Conservation (phyloP, 306 rosid species). For the Hylodesmum podocarpum region DNA sequence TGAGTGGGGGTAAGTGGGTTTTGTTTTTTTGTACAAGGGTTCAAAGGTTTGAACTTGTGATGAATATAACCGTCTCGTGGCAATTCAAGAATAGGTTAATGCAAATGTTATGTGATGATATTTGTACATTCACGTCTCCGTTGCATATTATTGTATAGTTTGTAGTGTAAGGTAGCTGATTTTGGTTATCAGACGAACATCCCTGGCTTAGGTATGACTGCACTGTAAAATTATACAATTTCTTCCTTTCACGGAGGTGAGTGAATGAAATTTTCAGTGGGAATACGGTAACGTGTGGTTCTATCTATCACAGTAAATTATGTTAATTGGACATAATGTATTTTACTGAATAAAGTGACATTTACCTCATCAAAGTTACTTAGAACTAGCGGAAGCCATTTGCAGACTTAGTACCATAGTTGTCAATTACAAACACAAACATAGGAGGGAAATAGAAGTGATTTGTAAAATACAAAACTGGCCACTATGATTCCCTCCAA, state of each 20-base stretch:
- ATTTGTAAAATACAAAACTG: no score
- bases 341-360: no score
- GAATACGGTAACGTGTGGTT: background rate
- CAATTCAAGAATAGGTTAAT: slow-evolving; percentile 27
- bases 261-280: background rate
- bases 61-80: slow-evolving; percentile 24
- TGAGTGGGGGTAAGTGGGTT: slow-evolving; percentile 16
- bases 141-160: slow-evolving; percentile 29
- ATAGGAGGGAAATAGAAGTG: no score
- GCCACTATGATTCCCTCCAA: background rate
- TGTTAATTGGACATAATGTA: background rate
- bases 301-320: background rate
- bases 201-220: slow-evolving; percentile 14
- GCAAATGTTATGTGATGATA: slow-evolving; percentile 25
- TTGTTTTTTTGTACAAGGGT: background rate
- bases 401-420: no score
- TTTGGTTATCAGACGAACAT: slow-evolving; percentile 14
- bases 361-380: no score
- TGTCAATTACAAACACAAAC: no score
- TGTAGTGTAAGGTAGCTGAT: slow-evolving; percentile 21
- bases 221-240: slow-evolving; percentile 17
- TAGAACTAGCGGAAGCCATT: no score
- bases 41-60: slow-evolving; percentile 28
- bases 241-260: background rate
- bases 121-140: slow-evolving; percentile 29